phyloP scores from a whole-genome alignment of 1,139 yeast genomes.

The Kazachstania sp. region DNA sequence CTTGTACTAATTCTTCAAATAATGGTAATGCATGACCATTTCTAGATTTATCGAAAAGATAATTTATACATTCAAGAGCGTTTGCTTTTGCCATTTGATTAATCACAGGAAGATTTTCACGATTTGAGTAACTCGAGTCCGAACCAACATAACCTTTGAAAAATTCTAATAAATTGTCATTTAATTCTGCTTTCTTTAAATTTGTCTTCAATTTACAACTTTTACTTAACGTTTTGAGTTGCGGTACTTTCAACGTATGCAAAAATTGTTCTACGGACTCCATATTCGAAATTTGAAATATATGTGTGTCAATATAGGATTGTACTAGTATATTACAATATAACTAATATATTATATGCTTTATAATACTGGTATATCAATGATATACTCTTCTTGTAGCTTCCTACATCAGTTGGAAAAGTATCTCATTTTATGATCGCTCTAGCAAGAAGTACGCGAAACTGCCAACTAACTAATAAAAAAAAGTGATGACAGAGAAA shows the following conservation, averaged over 20 bases:
- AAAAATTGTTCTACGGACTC: neutral
- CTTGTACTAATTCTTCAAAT: conserved; percentile 17
- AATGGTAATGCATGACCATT: conserved; percentile 35
- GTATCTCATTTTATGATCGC: no score
- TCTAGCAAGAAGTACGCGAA: no score
- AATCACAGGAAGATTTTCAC: conserved; percentile 3
- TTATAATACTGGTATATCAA: neutral
- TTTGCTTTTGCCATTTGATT: conserved; percentile 22
- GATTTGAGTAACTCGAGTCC: conserved; percentile 1
- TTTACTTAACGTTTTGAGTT: conserved; percentile 32
- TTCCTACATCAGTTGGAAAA: neutral
- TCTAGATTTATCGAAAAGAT: conserved; percentile 36
- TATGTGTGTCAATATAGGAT: no score
- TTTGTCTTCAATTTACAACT: conserved; percentile 38
- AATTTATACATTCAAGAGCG: conserved; percentile 34
- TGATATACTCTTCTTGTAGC: neutral
- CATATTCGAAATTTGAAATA: neutral
- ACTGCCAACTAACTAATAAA: no score
- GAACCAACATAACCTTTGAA: neutral
- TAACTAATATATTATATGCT: no score
- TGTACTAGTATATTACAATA: no score
- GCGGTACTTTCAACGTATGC: conserved; percentile 1
- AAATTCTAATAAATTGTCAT: conserved; percentile 38
- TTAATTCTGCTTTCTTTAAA: conserved; percentile 47
- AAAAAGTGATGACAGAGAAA: no score